Base-by-base conservation (phyloP, 176 grass and related monocot species). In the Tillandsia leiboldiana region DNA sequence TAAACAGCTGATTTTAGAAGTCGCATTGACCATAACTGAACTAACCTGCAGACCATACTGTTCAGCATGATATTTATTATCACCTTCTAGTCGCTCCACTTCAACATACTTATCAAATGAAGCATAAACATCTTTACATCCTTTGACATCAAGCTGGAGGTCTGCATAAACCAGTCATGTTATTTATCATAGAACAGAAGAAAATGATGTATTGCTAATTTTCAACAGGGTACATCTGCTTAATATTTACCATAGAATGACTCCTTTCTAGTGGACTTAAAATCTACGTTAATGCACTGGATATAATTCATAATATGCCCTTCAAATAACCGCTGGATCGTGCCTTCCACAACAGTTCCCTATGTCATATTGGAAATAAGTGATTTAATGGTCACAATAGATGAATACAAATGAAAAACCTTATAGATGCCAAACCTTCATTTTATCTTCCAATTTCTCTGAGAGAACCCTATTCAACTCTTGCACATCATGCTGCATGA, bases 281-380 rank as follows among this genome's bases (percentile, higher is more conserved):
- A 94, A 81, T 94, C 84, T 50, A 99, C 95, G 63, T 99, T 99
- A 79, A 99, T 94, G 63, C 95, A 99, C 69, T 97, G 89, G 0
- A 97, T 97, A 70, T 90, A 99, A 74, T 99, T 99, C 95, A 99
- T 99, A 74, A 93, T 89, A 86, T 99, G 95, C 11, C 95, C 95
- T 82, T 99, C 95, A 75, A 94, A 99, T 80, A 99, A 85, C 77
- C 93, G 90, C 27, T 99, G 90, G 70, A 99, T 99, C 27, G 95
- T 93, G 50, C 95, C 95, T 69, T 93, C 95, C 51, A 99, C 95
- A 72, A 99, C 95, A 77, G 90, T 99, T 77, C 95, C 94, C 94
- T 97, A 73, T 70, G 82, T 79, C 78, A 72, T 20, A 86, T 77
- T 83, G 53, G 62, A 80, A 42, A 42, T 42, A 42, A 42, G 33